These are phyloP conservation scores for Begonia loranthoides DNA, from an alignment of 306 rosid genomes.

Conservation along the genomic window DNA sequence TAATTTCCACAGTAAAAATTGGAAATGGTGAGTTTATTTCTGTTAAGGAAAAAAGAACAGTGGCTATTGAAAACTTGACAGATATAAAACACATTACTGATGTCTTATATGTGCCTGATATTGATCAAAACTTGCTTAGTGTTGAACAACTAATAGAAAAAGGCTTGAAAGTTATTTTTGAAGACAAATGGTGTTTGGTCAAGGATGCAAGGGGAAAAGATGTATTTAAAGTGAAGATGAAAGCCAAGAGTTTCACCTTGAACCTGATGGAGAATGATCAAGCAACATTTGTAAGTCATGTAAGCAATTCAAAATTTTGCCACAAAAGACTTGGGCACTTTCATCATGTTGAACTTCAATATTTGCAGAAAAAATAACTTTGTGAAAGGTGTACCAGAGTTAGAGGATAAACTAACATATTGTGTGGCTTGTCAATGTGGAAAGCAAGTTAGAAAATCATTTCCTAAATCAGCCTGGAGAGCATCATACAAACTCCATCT, in stretches of 20 bases:
- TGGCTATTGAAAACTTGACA: background rate
- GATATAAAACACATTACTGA: background rate
- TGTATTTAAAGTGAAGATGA: background rate
- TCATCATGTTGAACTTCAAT: slow-evolving; percentile 1
- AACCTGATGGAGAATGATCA: slow-evolving; percentile 4
- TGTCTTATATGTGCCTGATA: background rate
- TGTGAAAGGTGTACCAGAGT: background rate
- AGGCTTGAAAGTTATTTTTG: too few species aligned
- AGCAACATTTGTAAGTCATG: background rate
- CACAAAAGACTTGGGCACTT: slow-evolving; percentile 4
- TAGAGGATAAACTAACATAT: background rate
- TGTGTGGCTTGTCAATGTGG: too few species aligned
- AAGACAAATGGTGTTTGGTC: too few species aligned
- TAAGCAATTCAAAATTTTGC: background rate
- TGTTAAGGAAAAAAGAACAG: background rate
- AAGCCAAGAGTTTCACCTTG: background rate
- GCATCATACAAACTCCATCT: background rate
- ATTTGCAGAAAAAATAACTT: slow-evolving; percentile 2
- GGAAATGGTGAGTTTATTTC: background rate
- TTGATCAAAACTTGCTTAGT: background rate
- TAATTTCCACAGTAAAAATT: background rate
- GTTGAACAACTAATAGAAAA: too few species aligned
- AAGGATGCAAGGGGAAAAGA: slow-evolving; percentile 1
- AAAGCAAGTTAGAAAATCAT: too few species aligned
- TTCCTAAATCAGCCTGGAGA: background rate